A percentile compares a stretch with the other conserved stretches of the same genome.
phyloP scores from a whole-genome alignment of 352 stramenopile species.

The Pythium guiyangense region DNA sequence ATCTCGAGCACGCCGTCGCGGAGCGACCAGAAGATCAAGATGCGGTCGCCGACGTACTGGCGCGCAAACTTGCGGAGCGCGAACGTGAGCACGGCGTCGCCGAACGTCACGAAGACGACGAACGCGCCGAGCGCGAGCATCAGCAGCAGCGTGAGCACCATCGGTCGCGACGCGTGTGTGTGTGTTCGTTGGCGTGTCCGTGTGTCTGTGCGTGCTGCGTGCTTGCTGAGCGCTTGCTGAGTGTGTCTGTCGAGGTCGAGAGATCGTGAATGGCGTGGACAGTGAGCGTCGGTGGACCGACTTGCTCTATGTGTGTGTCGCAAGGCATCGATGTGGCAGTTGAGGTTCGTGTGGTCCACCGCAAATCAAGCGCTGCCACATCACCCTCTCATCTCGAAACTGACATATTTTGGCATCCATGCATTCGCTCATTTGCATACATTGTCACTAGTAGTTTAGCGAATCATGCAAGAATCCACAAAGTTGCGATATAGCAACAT shows the following conservation, averaged over 20 bases:
- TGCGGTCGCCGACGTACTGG: constrained; percentile 43
- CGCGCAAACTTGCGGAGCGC: constrained; percentile 39
- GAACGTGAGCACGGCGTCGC: constrained; percentile 59
- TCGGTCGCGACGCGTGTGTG: not conserved
- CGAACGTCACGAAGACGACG: constrained; percentile 33
- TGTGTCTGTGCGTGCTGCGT: not conserved
- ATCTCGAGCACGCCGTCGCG: constrained; percentile 56
- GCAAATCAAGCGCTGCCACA: not conserved
- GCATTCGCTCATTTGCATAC: too few relatives aligned
- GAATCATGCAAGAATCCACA: too few relatives aligned
- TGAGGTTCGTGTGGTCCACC: not conserved
- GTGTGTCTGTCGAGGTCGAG: not conserved
- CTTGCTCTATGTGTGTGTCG: too few relatives aligned
- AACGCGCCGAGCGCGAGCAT: constrained; percentile 20
- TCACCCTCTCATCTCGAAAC: too few relatives aligned
- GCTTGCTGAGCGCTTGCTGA: not conserved
- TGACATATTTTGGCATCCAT: too few relatives aligned
- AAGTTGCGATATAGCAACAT: too few relatives aligned
- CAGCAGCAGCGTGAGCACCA: constrained; percentile 34
- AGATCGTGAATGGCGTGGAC: not conserved
- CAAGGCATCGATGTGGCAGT: not conserved
- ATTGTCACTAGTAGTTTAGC: too few relatives aligned
- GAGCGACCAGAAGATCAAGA: constrained; percentile 62
- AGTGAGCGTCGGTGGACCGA: too few relatives aligned
- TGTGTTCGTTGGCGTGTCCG: not conserved